phyloP scores from a whole-genome alignment of 768 basidiomycete genomes.

The Psilocybe cubensis region DNA sequence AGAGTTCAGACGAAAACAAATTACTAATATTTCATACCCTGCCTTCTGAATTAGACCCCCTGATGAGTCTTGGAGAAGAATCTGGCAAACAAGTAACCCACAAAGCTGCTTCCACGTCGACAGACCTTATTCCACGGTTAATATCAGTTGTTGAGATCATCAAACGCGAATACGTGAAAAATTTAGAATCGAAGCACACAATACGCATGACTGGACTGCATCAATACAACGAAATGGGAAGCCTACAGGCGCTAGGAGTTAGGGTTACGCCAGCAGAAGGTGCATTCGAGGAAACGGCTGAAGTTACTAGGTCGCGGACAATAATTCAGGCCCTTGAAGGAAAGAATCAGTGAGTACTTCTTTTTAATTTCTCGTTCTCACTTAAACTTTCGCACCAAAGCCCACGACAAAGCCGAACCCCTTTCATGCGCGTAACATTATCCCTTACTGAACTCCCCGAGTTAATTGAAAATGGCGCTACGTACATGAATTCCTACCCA shows the following conservation, averaged over 20 bases:
- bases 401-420: conserved; percentile 55
- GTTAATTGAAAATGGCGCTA: conserved; percentile 45
- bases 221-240: conserved; percentile 77
- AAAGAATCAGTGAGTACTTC: conserved; percentile 56
- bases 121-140: too few relatives aligned
- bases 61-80: not conserved
- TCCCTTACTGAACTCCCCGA: conserved; percentile 47
- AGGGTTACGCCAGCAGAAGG: conserved; percentile 6
- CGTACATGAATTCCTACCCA: conserved; percentile 43
- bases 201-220: conserved; percentile 53
- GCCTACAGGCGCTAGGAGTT: conserved; percentile 46
- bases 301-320: conserved; percentile 30
- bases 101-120: not conserved
- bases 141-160: too few relatives aligned
- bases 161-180: too few relatives aligned
- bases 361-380: conserved; percentile 4
- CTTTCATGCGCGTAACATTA: conserved; percentile 75
- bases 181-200: too few relatives aligned
- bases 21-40: conserved; percentile 65
- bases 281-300: conserved; percentile 15
- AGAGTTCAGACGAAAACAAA: conserved; percentile 49
- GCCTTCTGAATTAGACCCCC: conserved; percentile 31
- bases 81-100: not conserved
- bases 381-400: conserved; percentile 41
- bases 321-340: conserved; percentile 55